Percentiles rank a stretch among this genome's conserved stretches.
Conservation (phyloP, 2,329 filamentous ascomycete genomes). For the Aspergillus sp. region DNA sequence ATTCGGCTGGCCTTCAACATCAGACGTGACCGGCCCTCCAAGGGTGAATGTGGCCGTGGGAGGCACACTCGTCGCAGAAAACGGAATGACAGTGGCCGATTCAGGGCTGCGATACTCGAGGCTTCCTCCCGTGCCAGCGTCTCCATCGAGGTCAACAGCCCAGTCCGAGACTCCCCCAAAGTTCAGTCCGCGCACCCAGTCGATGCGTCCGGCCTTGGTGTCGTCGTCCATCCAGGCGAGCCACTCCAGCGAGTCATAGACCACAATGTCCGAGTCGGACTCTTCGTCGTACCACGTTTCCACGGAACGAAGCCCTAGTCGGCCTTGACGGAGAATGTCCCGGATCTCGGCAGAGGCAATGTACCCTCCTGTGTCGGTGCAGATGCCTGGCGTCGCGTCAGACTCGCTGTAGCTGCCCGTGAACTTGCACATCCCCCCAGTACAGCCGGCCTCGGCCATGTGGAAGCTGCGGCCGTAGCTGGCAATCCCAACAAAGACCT, state of each 20-base stretch:
- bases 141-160: neutral
- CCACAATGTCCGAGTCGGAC: neutral
- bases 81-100: no score
- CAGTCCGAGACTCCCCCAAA: neutral
- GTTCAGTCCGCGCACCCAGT: neutral
- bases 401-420: neutral
- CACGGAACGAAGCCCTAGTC: no score
- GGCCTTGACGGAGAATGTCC: neutral
- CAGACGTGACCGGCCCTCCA: no score
- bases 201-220: neutral
- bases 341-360: neutral
- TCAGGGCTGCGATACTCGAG: no score
- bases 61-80: no score
- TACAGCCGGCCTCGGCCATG: neutral
- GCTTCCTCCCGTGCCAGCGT: no score
- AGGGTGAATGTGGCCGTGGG: no score
- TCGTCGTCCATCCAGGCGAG: neutral
- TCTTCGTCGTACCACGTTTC: neutral
- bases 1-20: no score
- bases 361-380: neutral
- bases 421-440: neutral
- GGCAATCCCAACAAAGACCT: slow-evolving; percentile 1
- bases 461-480: slow-evolving; percentile 6
- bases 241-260: neutral
- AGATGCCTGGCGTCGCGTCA: neutral